phyloP scores from a whole-genome alignment of 2,329 filamentous ascomycete species.

The Penicillium sp. region DNA sequence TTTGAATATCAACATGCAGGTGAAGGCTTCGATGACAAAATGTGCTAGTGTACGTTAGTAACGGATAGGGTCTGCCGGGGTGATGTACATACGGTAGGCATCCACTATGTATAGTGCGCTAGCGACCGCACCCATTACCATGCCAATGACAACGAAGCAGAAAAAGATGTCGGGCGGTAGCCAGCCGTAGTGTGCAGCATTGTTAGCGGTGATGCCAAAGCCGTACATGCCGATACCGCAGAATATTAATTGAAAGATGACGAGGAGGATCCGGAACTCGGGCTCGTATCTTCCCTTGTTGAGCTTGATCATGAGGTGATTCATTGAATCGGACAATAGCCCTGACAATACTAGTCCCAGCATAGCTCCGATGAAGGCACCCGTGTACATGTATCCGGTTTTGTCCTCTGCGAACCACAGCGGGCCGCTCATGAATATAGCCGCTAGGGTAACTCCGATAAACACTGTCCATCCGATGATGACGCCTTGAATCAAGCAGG shows the following conservation, averaged over 20 bases:
- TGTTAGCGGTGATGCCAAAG: conserved; percentile 74
- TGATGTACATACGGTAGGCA: conserved; percentile 73
- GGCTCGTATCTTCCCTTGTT: conserved; percentile 89
- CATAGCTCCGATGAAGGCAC: conserved; percentile 82
- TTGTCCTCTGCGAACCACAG: conserved; percentile 81
- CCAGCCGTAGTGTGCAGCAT: conserved; percentile 69
- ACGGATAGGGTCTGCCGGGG: background rate
- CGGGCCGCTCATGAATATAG: conserved; percentile 79
- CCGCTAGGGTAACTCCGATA: conserved; percentile 81
- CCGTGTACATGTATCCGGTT: conserved; percentile 85
- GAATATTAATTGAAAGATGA: conserved; percentile 79
- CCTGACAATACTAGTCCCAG: conserved; percentile 79
- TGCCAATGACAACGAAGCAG: conserved; percentile 80
- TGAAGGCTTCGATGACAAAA: conserved; percentile 85
- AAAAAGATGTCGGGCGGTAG: conserved; percentile 81
- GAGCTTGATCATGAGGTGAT: conserved; percentile 69
- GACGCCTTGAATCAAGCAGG: conserved; percentile 79
- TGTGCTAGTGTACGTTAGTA: conserved; percentile 59
- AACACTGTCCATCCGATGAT: conserved; percentile 97
- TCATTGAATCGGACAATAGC: conserved; percentile 72
- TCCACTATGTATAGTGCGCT: conserved; percentile 89
- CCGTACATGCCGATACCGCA: conserved; percentile 81
- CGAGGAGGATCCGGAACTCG: conserved; percentile 83
- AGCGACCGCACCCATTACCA: conserved; percentile 89
- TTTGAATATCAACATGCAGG: conserved; percentile 89